Percentiles rank a stretch among this genome's conserved stretches.
Evolutionary conservation across 2,329 filamentous ascomycete species (phyloP).

Genomic region (Gnomoniopsis sp.): DNA sequence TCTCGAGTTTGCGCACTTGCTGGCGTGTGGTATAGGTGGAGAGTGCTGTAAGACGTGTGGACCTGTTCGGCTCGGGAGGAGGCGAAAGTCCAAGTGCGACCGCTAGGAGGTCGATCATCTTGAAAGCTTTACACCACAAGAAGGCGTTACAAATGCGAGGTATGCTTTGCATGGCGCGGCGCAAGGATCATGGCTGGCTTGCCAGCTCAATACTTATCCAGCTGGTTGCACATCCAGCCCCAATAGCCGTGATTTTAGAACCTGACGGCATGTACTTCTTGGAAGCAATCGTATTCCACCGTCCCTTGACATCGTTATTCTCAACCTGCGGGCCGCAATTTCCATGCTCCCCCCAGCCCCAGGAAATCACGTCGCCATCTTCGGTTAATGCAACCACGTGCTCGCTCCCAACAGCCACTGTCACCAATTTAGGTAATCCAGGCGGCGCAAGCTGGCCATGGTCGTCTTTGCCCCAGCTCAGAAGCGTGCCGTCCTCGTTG

Average conservation of each 20-base stretch:
- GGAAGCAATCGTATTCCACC: conserved; percentile 65
- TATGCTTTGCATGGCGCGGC: background rate
- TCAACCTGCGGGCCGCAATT: conserved; percentile 77
- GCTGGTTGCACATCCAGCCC: conserved; percentile 87
- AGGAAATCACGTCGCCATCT: conserved; percentile 68
- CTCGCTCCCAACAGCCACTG: conserved; percentile 83
- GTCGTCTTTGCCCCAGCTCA: conserved; percentile 80
- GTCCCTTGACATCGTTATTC: conserved; percentile 64
- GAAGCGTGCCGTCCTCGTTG: conserved; percentile 53
- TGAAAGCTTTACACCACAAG: no score
- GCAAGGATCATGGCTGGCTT: conserved; percentile 15
- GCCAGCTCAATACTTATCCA: conserved; percentile 59
- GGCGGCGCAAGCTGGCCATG: conserved; percentile 74
- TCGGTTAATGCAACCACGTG: conserved; percentile 73
- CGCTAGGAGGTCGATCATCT: no score
- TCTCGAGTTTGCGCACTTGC: background rate
- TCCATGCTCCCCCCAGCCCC: conserved; percentile 98
- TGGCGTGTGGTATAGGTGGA: background rate
- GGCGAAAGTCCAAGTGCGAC: no score
- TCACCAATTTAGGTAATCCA: conserved; percentile 53
- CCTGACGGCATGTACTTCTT: conserved; percentile 49
- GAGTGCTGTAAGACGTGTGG: background rate
- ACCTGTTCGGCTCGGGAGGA: background rate
- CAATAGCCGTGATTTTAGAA: conserved; percentile 57
- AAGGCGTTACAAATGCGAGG: background rate